phyloP scores from a whole-genome alignment of 1,139 yeast genomes.

The Kluyveromyces sp. region DNA sequence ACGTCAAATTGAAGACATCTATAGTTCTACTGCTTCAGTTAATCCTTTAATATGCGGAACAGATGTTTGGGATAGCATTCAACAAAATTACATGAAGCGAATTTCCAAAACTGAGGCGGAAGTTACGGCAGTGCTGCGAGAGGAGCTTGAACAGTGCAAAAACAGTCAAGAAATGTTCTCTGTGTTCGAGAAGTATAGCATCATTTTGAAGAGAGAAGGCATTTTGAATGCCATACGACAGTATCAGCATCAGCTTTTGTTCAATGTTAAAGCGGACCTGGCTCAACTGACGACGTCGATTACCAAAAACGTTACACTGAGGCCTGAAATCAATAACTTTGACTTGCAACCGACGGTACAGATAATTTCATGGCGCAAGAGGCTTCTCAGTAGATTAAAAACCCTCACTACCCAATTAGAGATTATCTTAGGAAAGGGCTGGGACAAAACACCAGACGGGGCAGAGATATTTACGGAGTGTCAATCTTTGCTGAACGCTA shows the following conservation, averaged over 20 bases:
- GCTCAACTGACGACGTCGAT: slow-evolving; percentile 37
- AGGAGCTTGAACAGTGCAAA: slow-evolving; percentile 35
- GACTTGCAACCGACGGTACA: slow-evolving; percentile 46
- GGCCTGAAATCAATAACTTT: slow-evolving; percentile 31
- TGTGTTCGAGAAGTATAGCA: slow-evolving; percentile 42
- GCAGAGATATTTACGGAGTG: slow-evolving; percentile 51
- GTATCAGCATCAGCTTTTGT: slow-evolving; percentile 44
- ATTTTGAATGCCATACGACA: slow-evolving; percentile 50
- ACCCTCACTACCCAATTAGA: slow-evolving; percentile 40
- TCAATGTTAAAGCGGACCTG: slow-evolving; percentile 43
- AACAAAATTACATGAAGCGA: slow-evolving; percentile 37
- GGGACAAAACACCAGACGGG: slow-evolving; percentile 74
- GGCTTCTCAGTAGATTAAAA: slow-evolving; percentile 40
- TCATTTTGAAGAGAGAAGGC: slow-evolving; percentile 43
- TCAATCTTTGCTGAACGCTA: slow-evolving; percentile 38
- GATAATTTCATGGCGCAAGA: slow-evolving; percentile 45
- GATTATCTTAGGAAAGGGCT: slow-evolving; percentile 58
- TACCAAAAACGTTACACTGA: slow-evolving; percentile 29
- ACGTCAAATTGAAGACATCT: slow-evolving; percentile 8
- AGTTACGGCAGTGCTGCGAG: slow-evolving; percentile 38
- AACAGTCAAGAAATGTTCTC: slow-evolving; percentile 45
- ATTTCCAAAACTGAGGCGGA: slow-evolving; percentile 41
- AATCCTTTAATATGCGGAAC: slow-evolving; percentile 19
- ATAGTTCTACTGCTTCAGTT: slow-evolving; percentile 12
- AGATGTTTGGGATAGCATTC: slow-evolving; percentile 37